These are phyloP conservation scores for Craterostigma plantagineum DNA, from an alignment of 257 asterid species.

Conservation along the genomic window DNA sequence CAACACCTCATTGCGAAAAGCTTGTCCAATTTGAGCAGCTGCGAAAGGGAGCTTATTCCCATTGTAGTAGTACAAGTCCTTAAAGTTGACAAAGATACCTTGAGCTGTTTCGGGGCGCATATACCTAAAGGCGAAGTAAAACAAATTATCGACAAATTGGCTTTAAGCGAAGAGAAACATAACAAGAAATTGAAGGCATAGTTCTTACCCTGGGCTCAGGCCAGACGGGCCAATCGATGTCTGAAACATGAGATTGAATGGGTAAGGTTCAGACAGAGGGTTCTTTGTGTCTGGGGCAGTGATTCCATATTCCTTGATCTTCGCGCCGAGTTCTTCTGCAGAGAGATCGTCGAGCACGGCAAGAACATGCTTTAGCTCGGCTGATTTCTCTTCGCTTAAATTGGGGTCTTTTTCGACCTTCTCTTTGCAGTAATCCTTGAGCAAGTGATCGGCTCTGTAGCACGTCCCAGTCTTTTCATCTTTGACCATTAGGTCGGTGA, in stretches of 20 bases:
- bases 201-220: constrained; percentile 35
- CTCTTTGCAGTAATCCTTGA: constrained; percentile 49
- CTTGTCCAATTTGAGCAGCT: constrained; percentile 32
- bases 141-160: too few species aligned
- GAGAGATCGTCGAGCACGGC: constrained; percentile 51
- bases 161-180: background rate
- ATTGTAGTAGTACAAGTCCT: constrained; percentile 28
- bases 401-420: constrained; percentile 43
- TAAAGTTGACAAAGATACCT: constrained; percentile 21
- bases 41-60: constrained; percentile 35
- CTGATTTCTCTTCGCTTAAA: constrained; percentile 22
- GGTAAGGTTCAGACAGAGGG: constrained; percentile 46
- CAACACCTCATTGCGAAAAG: constrained; percentile 8
- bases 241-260: constrained; percentile 56
- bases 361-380: constrained; percentile 34
- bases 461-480: constrained; percentile 51
- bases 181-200: background rate
- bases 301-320: constrained; percentile 37
- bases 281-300: constrained; percentile 54
- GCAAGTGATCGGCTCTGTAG: constrained; percentile 53
- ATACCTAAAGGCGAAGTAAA: background rate
- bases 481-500: constrained; percentile 74
- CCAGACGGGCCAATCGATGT: constrained; percentile 62
- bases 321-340: constrained; percentile 37
- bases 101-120: constrained; percentile 7